These are phyloP conservation scores for Calonectria honghensis DNA, from an alignment of 2,329 filamentous ascomycete genomes.

Conservation along the genomic window DNA sequence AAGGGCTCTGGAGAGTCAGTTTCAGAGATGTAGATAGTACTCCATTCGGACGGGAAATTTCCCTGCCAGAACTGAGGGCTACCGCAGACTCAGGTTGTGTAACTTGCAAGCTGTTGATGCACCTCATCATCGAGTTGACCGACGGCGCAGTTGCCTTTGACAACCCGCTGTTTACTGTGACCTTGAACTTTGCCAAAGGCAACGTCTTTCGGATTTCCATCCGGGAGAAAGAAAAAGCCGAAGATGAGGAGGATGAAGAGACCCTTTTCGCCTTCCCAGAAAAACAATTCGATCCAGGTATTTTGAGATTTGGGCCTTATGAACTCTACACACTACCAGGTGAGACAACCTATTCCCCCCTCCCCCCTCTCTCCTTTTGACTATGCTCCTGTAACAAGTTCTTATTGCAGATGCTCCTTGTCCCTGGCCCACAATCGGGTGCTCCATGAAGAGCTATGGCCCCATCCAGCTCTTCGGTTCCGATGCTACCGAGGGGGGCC, in stretches of 20 bases:
- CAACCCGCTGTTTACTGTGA: slow-evolving; percentile 40
- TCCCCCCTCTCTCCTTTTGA: not conserved
- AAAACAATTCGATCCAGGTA: not conserved
- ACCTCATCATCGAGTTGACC: slow-evolving; percentile 37
- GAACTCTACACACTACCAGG: slow-evolving; percentile 49
- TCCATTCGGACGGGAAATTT: slow-evolving; percentile 41
- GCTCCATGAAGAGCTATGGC: slow-evolving; percentile 37
- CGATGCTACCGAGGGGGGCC: slow-evolving; percentile 36
- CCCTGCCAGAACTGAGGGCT: slow-evolving; percentile 37
- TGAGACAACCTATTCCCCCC: slow-evolving; percentile 6
- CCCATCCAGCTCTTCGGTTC: slow-evolving; percentile 32
- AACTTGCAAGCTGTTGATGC: slow-evolving; percentile 41
- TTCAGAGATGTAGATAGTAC: slow-evolving; percentile 42
- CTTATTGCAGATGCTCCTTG: slow-evolving; percentile 17
- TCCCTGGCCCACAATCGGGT: slow-evolving; percentile 49
- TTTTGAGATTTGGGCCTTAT: slow-evolving; percentile 33
- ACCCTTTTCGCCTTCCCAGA: slow-evolving; percentile 42
- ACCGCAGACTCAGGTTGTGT: slow-evolving; percentile 35
- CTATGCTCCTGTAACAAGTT: not conserved
- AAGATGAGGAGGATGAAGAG: slow-evolving; percentile 30
- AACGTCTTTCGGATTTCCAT: slow-evolving; percentile 40
- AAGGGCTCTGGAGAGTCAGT: slow-evolving; percentile 44
- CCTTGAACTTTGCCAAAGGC: slow-evolving; percentile 46
- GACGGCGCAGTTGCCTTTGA: slow-evolving; percentile 18
- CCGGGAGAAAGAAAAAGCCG: slow-evolving; percentile 19